A percentile compares a stretch with the other conserved stretches of the same genome.
phyloP scores from a whole-genome alignment of 164 flowering plant genomes.

The Macadamia integrifolia region DNA sequence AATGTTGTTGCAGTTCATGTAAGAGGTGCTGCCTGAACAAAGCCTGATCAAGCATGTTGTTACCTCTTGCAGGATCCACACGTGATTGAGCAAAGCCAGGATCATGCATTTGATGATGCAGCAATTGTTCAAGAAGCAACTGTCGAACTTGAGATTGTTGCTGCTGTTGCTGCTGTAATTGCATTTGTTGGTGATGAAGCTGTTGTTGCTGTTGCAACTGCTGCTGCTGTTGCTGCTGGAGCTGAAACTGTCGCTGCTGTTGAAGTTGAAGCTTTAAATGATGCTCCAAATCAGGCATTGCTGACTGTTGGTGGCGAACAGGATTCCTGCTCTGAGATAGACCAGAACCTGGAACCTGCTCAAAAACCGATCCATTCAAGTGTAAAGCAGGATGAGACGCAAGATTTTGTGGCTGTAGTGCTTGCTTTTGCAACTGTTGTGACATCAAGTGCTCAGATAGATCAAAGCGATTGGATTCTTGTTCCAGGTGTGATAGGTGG shows the following conservation, averaged over 20 bases:
- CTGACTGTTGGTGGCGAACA: slow-evolving; percentile 34
- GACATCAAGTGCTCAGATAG: slow-evolving; percentile 46
- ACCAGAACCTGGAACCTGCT: slow-evolving; percentile 30
- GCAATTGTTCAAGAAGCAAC: slow-evolving; percentile 50
- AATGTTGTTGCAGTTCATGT: slow-evolving; percentile 47
- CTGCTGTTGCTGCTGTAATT: slow-evolving; percentile 46
- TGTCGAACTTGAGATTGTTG: slow-evolving; percentile 65
- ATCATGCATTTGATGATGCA: slow-evolving; percentile 48
- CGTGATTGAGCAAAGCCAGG: slow-evolving; percentile 42
- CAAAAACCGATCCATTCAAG: slow-evolving; percentile 37
- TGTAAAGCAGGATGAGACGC: slow-evolving; percentile 29
- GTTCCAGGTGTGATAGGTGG: slow-evolving; percentile 35
- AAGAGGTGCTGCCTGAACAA: slow-evolving; percentile 49
- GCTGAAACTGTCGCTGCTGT: slow-evolving; percentile 46
- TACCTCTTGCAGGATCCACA: slow-evolving; percentile 42
- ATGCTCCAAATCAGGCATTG: slow-evolving; percentile 48
- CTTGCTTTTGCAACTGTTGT: slow-evolving; percentile 54
- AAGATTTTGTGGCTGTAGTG: slow-evolving; percentile 41
- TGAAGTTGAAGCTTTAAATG: slow-evolving; percentile 44
- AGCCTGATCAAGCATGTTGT: slow-evolving; percentile 46
- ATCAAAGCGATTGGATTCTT: slow-evolving; percentile 39
- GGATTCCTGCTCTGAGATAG: slow-evolving; percentile 22
- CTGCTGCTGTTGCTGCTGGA: slow-evolving; percentile 29
- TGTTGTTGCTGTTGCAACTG: slow-evolving; percentile 30
- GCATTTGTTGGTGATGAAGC: slow-evolving; percentile 34